Evolutionary conservation across 2,329 filamentous ascomycete species (phyloP).

Genomic region (Aureobasidium sp.): DNA sequence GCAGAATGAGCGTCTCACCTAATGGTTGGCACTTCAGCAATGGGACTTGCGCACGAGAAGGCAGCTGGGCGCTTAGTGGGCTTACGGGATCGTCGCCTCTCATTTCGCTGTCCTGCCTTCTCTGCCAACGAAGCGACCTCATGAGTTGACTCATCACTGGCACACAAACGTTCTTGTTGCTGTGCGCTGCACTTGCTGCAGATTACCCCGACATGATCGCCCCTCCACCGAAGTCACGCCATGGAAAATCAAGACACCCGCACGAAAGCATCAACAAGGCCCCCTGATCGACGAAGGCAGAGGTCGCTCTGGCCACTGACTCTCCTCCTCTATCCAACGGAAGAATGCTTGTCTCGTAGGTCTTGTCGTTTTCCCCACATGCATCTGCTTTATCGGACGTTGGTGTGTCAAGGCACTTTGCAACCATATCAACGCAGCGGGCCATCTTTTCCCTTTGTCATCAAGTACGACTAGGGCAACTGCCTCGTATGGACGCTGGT

Average conservation of each 20-base stretch:
- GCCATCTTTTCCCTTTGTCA: background rate
- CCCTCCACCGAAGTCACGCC: slow-evolving; percentile 9
- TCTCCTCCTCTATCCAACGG: slow-evolving; percentile 3
- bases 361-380: background rate
- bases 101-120: background rate
- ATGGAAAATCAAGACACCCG: background rate
- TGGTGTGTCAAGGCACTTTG: slow-evolving; percentile 1
- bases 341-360: slow-evolving; percentile 2
- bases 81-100: slow-evolving; percentile 4
- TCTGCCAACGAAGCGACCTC: background rate
- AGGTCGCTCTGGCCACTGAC: slow-evolving; percentile 1
- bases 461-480: background rate
- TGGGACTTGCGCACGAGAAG: slow-evolving; percentile 2
- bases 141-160: background rate
- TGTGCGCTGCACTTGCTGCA: slow-evolving; percentile 1
- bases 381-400: slow-evolving; percentile 1
- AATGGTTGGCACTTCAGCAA: background rate
- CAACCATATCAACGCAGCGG: background rate
- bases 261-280: background rate
- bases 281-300: slow-evolving; percentile 1
- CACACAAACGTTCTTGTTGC: background rate
- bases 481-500: background rate
- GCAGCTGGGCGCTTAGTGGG: background rate
- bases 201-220: slow-evolving; percentile 8
- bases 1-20: background rate